Conservation (phyloP, 1,284 basidiomycete species). For the Calocybe gambosa region DNA sequence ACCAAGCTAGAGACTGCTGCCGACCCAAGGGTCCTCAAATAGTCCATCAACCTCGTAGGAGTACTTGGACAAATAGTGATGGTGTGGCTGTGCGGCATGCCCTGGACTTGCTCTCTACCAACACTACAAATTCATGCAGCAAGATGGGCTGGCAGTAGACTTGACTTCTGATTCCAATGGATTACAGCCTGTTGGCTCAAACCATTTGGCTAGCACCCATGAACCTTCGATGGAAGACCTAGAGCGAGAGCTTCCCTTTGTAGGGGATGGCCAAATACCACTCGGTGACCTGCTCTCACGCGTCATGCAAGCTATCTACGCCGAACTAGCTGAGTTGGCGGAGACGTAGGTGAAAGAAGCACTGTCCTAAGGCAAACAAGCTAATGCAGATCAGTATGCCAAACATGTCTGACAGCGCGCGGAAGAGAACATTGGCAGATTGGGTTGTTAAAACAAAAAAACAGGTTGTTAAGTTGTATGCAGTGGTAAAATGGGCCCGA, state of each 20-base stretch:
- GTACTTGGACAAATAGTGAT: not conserved
- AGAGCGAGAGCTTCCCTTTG: conserved; percentile 70
- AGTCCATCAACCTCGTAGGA: conserved; percentile 56
- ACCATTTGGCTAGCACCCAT: conserved; percentile 20
- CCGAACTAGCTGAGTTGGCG: conserved; percentile 75
- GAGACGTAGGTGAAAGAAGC: conserved; percentile 63
- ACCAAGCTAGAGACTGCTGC: conserved; percentile 86
- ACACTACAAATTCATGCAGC: conserved; percentile 15
- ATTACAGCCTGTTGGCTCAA: conserved; percentile 1
- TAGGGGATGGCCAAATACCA: conserved; percentile 69
- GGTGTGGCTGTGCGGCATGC: conserved; percentile 11
- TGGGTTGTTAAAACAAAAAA: conserved; percentile 87
- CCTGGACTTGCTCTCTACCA: no score
- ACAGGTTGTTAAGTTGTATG: conserved; percentile 86
- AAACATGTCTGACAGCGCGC: conserved; percentile 73
- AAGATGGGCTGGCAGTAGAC: conserved; percentile 7
- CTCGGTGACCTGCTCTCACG: conserved; percentile 73
- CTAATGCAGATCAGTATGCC: conserved; percentile 54
- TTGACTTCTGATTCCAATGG: conserved; percentile 3
- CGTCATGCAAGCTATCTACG: conserved; percentile 74
- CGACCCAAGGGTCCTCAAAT: conserved; percentile 75
- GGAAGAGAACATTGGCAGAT: conserved; percentile 78
- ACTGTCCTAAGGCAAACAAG: not conserved
- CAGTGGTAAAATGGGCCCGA: conserved; percentile 76
- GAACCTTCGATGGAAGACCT: conserved; percentile 54